Base-by-base conservation (phyloP, 2,329 filamentous ascomycete genomes). In the Venturia asperata region DNA sequence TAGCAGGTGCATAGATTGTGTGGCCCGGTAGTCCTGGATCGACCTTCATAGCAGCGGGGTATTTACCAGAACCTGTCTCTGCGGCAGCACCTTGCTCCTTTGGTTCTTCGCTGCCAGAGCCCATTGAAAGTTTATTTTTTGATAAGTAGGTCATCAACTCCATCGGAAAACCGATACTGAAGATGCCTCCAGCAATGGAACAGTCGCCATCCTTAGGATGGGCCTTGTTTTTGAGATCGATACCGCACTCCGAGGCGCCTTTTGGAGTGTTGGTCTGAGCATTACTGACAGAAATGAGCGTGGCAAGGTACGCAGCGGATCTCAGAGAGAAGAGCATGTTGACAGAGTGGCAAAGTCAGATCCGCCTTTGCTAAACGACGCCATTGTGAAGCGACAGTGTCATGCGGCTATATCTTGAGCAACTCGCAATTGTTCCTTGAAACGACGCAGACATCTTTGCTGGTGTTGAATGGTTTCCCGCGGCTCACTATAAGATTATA, bases 1-100 rank as follows among this genome's bases (percentile, higher is more conserved):
- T 56, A 2, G 47, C 37, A 27, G 64, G 64, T 37, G 61, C 64
- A 39, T 66, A 66, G 61, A 66, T 66, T 4, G 64, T 66, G 39
- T 66, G 64, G 34, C 41, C 45, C n/a, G 60, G 61, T n/a, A 66
- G 45, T 24, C 6, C n/a, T 27, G 60, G 30, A 19, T 66, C 64
- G 21, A 30, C 61, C 13, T 21, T 43, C 39, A 45, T 66, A 2
- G 19, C 13, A 11, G 62, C 64, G 3, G 41, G 30, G 39, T 64
- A 64, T 60, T 49, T 17, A 13, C 63, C 63, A 19, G 63, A 60
- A 6, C 65, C 65, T 34, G 17, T 34, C 43, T 62, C 60, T 43
- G 37, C 15, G 3, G 60, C 60, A 24, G 60, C 1, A 21, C 37
- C 60, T 10, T 7, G 0, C 27, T 6, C 5, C 39, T 62, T 43